Evolutionary conservation across 331 rosid species (phyloP).

Genomic region (Prunus yedoensis): DNA sequence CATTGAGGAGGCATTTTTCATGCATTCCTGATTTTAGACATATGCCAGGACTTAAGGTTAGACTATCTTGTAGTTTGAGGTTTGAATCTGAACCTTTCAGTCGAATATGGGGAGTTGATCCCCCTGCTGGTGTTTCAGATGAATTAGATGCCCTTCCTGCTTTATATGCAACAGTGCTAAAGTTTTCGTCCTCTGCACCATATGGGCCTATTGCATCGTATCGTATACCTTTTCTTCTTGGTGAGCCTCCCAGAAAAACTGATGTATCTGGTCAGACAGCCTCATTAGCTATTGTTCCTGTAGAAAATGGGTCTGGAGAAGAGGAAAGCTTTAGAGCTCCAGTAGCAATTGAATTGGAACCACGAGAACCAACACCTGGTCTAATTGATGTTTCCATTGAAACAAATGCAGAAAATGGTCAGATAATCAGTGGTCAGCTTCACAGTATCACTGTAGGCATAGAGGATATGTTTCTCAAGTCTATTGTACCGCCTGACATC

Average conservation of each 20-base stretch:
- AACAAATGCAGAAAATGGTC: conserved; percentile 80
- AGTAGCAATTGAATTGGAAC: conserved; percentile 77
- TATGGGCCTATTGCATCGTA: conserved; percentile 72
- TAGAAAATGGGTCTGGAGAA: conserved; percentile 51
- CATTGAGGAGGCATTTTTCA: conserved; percentile 73
- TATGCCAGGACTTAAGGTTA: conserved; percentile 78
- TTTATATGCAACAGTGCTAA: conserved; percentile 81
- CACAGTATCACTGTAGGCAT: conserved; percentile 75
- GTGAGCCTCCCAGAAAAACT: conserved; percentile 55
- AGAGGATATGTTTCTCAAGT: conserved; percentile 94
- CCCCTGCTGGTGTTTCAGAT: conserved; percentile 42
- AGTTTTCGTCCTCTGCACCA: conserved; percentile 84
- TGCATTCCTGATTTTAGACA: conserved; percentile 89
- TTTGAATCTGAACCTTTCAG: conserved; percentile 68
- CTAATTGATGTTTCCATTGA: conserved; percentile 73
- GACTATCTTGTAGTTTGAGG: conserved; percentile 66
- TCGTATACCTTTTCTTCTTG: conserved; percentile 90
- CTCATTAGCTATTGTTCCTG: conserved; percentile 68
- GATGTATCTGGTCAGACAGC: conserved; percentile 39
- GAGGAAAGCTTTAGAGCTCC: conserved; percentile 55
- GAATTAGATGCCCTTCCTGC: conserved; percentile 75
- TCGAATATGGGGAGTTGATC: conserved; percentile 52
- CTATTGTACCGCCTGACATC: conserved; percentile 62
- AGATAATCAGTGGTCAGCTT: conserved; percentile 79
- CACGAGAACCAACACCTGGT: conserved; percentile 93